Evolutionary conservation across 2,329 filamentous ascomycete genomes (phyloP), one percentile per base, ranked within the genome.

Genomic region (Penicillium nordicum): DNA sequence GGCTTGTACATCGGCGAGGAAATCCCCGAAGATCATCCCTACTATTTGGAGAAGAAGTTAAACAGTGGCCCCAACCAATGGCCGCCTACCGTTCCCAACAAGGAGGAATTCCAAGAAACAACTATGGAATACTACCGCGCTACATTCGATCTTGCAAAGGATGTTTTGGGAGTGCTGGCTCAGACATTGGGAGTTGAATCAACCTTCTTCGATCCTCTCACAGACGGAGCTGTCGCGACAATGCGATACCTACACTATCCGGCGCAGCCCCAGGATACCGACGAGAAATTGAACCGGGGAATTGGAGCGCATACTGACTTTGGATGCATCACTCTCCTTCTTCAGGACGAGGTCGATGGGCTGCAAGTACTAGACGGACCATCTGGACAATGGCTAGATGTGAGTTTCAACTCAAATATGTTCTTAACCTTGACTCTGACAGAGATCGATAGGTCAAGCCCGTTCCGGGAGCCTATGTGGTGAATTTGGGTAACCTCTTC

Each of bases 221-320:
- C 68, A 0, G 57, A 64, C 2, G 68, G 68, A 10, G 71, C 74
- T 0, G 71, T 78, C 16, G 76, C 76, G 0, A 76, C 72, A 11
- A 74, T 78, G 68, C 67, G 76, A 10, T 66, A 75, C 40, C 64
- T 78, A n/a, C 76, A 78, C 55, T 78, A 78, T 59, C 76, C 74
- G 0, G 67, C 70, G 0, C 73, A 76, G 49, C 72, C 73, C 1
- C 68, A 70, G 0, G 71, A 76, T 27, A 65, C 65, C 18, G 73
- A 76, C 11, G 67, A 69, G 46, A 69, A 63, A 42, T 62, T 75
- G 29, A 73, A 69, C 16, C 63, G 74, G 1, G 76, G 76, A 0
- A 74, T 78, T 25, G 75, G 76, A 1, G 76, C 76, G 1, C 76
- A 78, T 51, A 77, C 72, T 0, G 76, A 78, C 44, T 78, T 78